Percentiles rank a stretch among this genome's conserved stretches.
phyloP scores from a whole-genome alignment of 2,329 filamentous ascomycete species.

The Rhinocladiella mackenziei region DNA sequence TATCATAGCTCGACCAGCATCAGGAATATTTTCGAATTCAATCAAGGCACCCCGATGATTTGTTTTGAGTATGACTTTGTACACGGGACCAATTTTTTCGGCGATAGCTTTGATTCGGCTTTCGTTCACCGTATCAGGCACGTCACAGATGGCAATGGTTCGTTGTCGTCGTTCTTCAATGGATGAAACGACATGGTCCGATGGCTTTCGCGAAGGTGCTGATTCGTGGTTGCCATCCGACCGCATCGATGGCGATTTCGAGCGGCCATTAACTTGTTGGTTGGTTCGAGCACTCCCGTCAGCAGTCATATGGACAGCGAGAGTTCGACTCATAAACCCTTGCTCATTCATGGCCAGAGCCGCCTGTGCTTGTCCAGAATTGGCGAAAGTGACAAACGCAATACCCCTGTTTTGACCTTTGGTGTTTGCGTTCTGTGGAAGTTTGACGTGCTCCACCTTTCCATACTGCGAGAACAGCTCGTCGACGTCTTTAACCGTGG shows the following conservation, averaged over 20 bases:
- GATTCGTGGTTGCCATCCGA: background rate
- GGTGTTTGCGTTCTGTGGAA: slow-evolving; percentile 65
- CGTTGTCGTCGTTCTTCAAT: slow-evolving; percentile 55
- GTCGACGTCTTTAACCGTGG: slow-evolving; percentile 64
- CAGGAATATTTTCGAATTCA: slow-evolving; percentile 68
- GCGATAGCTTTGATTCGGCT: slow-evolving; percentile 71
- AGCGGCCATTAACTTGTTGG: slow-evolving; percentile 25
- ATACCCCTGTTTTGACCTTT: slow-evolving; percentile 63
- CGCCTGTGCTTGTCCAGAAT: slow-evolving; percentile 41
- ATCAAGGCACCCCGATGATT: slow-evolving; percentile 81
- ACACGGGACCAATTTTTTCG: slow-evolving; percentile 65
- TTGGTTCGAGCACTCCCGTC: slow-evolving; percentile 39
- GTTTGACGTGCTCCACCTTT: slow-evolving; percentile 65
- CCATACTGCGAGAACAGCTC: slow-evolving; percentile 73
- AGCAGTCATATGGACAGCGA: slow-evolving; percentile 59
- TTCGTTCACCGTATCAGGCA: slow-evolving; percentile 91
- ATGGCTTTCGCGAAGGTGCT: slow-evolving; percentile 32
- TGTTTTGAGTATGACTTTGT: slow-evolving; percentile 74
- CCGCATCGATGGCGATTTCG: slow-evolving; percentile 18
- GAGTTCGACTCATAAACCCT: slow-evolving; percentile 62
- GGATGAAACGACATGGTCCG: slow-evolving; percentile 25
- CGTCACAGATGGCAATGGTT: slow-evolving; percentile 74
- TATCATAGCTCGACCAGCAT: slow-evolving; percentile 59
- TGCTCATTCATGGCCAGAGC: slow-evolving; percentile 66
- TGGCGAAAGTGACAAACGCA: slow-evolving; percentile 73